A percentile compares a stretch with the other conserved stretches of the same genome.
Conservation (phyloP, 768 basidiomycete genomes). For the Porpolomopsis calyptriformis region DNA sequence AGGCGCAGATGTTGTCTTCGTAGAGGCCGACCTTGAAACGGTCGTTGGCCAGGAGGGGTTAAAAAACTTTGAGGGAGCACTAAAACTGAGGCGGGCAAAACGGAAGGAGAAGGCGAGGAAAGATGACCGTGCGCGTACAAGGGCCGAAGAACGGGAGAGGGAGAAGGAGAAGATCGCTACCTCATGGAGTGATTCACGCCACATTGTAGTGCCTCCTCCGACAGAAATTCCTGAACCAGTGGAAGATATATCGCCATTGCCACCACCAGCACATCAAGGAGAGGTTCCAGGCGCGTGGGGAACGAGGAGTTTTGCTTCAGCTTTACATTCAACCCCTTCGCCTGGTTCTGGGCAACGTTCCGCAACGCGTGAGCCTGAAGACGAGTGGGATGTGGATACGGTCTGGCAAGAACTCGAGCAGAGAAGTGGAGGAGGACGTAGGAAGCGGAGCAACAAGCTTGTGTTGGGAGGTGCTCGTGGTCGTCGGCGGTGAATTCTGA, state of each 20-base stretch:
- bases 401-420: constrained; percentile 78
- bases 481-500: constrained; percentile 34
- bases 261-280: constrained; percentile 13
- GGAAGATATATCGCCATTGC: constrained; percentile 15
- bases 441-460: constrained; percentile 53
- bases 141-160: constrained; percentile 67
- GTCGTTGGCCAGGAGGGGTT: constrained; percentile 72
- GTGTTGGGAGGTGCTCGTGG: constrained; percentile 54
- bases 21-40: constrained; percentile 73
- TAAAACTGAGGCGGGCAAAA: constrained; percentile 63
- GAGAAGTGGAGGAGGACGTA: constrained; percentile 38
- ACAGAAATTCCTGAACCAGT: constrained; percentile 16
- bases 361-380: constrained; percentile 27
- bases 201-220: constrained; percentile 7
- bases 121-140: constrained; percentile 74
- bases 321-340: constrained; percentile 44
- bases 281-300: constrained; percentile 49
- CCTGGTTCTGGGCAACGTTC: constrained; percentile 18
- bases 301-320: constrained; percentile 70
- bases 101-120: constrained; percentile 75
- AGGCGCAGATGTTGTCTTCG: constrained; percentile 85
- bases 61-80: constrained; percentile 71
- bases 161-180: constrained; percentile 39
- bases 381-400: constrained; percentile 70
- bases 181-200: constrained; percentile 11